phyloP scores from a whole-genome alignment of 2,329 filamentous ascomycete species.

The Aspergillus hiratsukae region DNA sequence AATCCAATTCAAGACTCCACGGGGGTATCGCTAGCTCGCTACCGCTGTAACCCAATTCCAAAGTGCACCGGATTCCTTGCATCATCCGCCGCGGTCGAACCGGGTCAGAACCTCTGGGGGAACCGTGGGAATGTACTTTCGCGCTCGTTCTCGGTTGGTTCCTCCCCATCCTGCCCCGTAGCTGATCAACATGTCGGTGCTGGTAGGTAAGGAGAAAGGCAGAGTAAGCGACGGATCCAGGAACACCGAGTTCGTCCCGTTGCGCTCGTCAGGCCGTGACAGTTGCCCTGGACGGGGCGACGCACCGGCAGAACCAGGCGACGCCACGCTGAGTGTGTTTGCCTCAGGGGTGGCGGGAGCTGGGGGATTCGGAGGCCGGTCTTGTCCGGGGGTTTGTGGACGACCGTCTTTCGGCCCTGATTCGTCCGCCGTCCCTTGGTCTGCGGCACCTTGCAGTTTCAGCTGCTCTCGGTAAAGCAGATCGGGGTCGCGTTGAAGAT shows the following conservation, averaged over 20 bases:
- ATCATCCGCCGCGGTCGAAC: slow-evolving; percentile 57
- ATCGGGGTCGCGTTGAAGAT: slow-evolving; percentile 70
- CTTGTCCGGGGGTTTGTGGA: slow-evolving; percentile 26
- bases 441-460: slow-evolving; percentile 28
- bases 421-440: slow-evolving; percentile 14
- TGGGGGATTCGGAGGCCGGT: slow-evolving; percentile 6
- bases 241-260: slow-evolving; percentile 49
- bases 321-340: slow-evolving; percentile 14
- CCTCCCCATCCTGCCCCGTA: slow-evolving; percentile 95
- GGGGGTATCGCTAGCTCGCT: slow-evolving; percentile 5
- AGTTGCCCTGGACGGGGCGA: slow-evolving; percentile 21
- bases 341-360: slow-evolving; percentile 18
- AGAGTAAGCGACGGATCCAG: slow-evolving; percentile 88
- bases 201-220: slow-evolving; percentile 90
- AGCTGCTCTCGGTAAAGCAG: slow-evolving; percentile 44
- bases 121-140: slow-evolving; percentile 93
- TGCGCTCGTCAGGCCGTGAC: slow-evolving; percentile 22
- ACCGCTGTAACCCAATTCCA: not conserved
- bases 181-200: slow-evolving; percentile 93
- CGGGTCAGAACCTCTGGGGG: slow-evolving; percentile 89
- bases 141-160: slow-evolving; percentile 81
- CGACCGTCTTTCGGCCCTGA: slow-evolving; percentile 17
- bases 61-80: not conserved
- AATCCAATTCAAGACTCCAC: not conserved
- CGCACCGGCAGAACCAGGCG: slow-evolving; percentile 19